Conservation (phyloP, 2,329 filamentous ascomycete genomes). For the Aureobasidium mangrovei region DNA sequence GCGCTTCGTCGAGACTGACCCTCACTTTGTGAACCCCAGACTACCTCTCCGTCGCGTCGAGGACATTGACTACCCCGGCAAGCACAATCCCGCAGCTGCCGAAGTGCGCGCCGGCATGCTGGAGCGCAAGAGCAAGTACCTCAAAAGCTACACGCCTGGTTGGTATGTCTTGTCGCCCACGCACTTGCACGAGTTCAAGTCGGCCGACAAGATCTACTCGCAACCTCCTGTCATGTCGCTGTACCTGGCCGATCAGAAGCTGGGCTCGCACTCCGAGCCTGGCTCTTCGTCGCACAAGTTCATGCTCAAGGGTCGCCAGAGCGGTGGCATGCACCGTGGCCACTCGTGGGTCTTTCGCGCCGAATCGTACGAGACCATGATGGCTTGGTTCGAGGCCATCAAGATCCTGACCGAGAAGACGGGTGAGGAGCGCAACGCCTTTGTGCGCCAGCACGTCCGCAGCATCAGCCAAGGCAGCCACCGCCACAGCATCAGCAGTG, state of each 20-base stretch:
- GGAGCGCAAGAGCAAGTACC: constrained; percentile 96
- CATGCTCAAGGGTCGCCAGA: constrained; percentile 91
- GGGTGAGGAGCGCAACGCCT: constrained; percentile 78
- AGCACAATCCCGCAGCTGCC: constrained; percentile 69
- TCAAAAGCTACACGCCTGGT: constrained; percentile 93
- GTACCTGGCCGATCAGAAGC: constrained; percentile 87
- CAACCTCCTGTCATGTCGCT: constrained; percentile 94
- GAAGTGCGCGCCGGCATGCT: constrained; percentile 86
- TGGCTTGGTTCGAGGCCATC: constrained; percentile 93
- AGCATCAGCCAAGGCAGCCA: constrained; percentile 60
- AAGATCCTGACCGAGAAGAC: constrained; percentile 80
- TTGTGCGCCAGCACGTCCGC: constrained; percentile 72
- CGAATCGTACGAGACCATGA: constrained; percentile 81
- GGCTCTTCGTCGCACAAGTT: constrained; percentile 92
- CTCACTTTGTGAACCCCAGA: constrained; percentile 79
- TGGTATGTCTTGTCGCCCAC: constrained; percentile 97
- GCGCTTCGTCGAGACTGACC: constrained; percentile 67
- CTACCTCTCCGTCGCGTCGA: constrained; percentile 69
- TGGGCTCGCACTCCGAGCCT: constrained; percentile 79
- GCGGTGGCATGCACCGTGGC: constrained; percentile 79
- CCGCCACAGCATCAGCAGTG: constrained; percentile 49
- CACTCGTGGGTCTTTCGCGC: constrained; percentile 62
- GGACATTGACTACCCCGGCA: constrained; percentile 85
- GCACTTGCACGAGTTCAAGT: constrained; percentile 97
- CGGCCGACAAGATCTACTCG: constrained; percentile 74